A percentile compares a stretch with the other conserved stretches of the same genome.
These are phyloP conservation scores for Tulasnella sp. DNA, from an alignment of 768 basidiomycete genomes.

Conservation along the genomic window DNA sequence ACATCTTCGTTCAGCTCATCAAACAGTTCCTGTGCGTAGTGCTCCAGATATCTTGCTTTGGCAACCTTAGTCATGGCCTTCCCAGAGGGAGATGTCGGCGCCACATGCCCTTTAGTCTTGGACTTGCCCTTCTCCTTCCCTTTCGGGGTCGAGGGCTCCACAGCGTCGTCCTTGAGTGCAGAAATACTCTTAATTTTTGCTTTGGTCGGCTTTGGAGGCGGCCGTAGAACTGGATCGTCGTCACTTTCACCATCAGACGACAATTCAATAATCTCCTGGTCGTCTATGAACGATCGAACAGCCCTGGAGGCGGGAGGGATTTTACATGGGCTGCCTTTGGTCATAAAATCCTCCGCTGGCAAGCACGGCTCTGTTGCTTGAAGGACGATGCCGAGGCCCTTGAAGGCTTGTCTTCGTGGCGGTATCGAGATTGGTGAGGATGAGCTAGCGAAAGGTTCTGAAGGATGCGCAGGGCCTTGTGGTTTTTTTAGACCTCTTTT, in stretches of 20 bases:
- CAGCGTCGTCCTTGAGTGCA: neutral
- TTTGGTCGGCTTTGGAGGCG: neutral
- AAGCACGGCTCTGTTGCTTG: neutral
- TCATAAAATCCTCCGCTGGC: neutral
- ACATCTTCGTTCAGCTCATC: slow-evolving; percentile 11
- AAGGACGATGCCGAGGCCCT: neutral
- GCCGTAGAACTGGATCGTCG: neutral
- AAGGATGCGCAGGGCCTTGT: neutral
- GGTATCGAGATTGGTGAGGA: neutral
- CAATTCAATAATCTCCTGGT: slow-evolving; percentile 3
- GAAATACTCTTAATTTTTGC: neutral
- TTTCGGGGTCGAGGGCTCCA: neutral
- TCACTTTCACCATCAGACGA: neutral
- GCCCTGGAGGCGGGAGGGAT: neutral
- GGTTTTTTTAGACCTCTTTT: neutral
- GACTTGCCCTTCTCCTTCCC: slow-evolving; percentile 2
- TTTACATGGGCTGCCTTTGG: neutral
- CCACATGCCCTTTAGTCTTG: neutral
- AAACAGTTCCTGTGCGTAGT: slow-evolving; percentile 13
- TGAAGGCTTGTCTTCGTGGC: neutral
- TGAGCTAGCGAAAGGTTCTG: neutral
- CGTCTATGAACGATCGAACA: neutral
- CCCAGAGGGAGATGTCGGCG: slow-evolving; percentile 11
- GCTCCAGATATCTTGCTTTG: slow-evolving; percentile 7
- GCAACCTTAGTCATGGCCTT: slow-evolving; percentile 9